Base-by-base conservation (phyloP, 108 stramenopile genomes). In the Ochromonas danica region DNA sequence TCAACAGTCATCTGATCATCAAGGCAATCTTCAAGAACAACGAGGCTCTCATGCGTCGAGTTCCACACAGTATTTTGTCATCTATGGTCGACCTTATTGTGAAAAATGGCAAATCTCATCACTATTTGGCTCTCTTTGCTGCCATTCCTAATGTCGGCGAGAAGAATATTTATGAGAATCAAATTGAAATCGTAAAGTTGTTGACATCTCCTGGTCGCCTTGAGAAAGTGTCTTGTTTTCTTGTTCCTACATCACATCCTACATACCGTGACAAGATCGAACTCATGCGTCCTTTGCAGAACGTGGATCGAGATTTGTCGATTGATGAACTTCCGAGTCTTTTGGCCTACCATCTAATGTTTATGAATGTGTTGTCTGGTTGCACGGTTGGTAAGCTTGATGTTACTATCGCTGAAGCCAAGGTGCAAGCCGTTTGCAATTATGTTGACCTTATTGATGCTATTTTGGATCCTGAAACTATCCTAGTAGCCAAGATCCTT, bases 381-480 rank as follows among this genome's bases (percentile, higher is more conserved):
- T 83, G 82, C 62, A 78, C 82, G 3, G 78, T 83, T 1, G 82
- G 82, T 36, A 39, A 41, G 2, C 40, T 33, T 27, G 43, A 79
- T 72, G 70, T 83, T 40, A 83, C 82, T 22, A 71, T 65, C 33
- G 77, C 79, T 35, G 82, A 83, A 78, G 82, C 82, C 3, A 83
- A 83, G 42, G 63, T 83, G 1, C 82, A 83, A 78, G 61, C 40
- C 3, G 40, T 83, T 14, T 71, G 61, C 61, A 38, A 27, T 27
- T 79, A 79, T 62, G 60, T 71, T 60, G 0, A 61, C 39, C n/a
- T 83, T 6, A n/a, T 79, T 39, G 14, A 79, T 38, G 40, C 70
- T 27, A 70, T 83, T 0, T 28, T 71, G 0, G 79, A 80, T 78
- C 31, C 22, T 17, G 0, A 0, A 42, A 80, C 79, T 31, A 3